Conservation (phyloP, 2,329 filamentous ascomycete genomes). For the Penicillium sumatraense region DNA sequence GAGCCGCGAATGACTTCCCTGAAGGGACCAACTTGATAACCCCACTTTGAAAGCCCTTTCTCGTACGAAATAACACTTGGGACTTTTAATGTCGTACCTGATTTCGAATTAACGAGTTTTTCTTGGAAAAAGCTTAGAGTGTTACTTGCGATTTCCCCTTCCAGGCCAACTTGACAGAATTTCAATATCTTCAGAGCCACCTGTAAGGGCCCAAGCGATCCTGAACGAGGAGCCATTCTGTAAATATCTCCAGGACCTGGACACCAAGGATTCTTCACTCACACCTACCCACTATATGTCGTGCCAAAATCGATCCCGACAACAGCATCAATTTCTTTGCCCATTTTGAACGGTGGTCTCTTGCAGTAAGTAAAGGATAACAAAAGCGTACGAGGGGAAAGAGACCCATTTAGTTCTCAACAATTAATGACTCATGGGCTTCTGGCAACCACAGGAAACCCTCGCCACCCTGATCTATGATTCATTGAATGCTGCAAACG, state of each 20-base stretch:
- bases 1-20: slow-evolving; percentile 31
- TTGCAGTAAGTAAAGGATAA: not conserved
- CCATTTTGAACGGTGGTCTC: not conserved
- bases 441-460: not conserved
- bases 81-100: slow-evolving; percentile 26
- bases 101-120: not conserved
- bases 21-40: slow-evolving; percentile 24
- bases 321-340: slow-evolving; percentile 13
- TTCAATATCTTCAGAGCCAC: slow-evolving; percentile 21
- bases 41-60: slow-evolving; percentile 21
- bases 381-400: not conserved
- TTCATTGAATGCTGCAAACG: not conserved
- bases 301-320: slow-evolving; percentile 38
- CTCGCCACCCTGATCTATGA: not conserved
- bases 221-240: slow-evolving; percentile 7
- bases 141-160: slow-evolving; percentile 23
- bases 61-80: slow-evolving; percentile 19
- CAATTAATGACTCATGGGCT: not conserved
- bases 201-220: slow-evolving; percentile 25
- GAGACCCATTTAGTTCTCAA: not conserved
- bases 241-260: too few species aligned
- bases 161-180: slow-evolving; percentile 32
- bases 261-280: too few species aligned
- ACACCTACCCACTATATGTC: slow-evolving; percentile 33
- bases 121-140: not conserved